Base-by-base conservation (phyloP, 2,329 filamentous ascomycete genomes). In the Colletotrichum lini region DNA sequence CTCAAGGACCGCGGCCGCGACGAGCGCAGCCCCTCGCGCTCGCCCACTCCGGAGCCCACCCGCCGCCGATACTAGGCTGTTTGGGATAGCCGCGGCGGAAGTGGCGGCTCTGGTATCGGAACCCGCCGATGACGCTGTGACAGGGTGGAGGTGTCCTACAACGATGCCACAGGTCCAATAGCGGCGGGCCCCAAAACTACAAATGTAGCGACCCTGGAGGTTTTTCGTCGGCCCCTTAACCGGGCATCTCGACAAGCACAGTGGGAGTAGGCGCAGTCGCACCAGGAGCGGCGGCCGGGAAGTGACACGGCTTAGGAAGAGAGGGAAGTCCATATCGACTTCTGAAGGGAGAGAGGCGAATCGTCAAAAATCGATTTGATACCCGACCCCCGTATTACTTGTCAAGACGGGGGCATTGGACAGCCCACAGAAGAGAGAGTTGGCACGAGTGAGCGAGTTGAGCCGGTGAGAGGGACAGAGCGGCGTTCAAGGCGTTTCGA, bases 41-140 rank as follows among this genome's bases (percentile, higher is more conserved):
- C 94, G 80, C 94, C 95, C 0, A 96, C 93, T 76, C 96, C 96
- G 4, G 94, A 97, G 82, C 94, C 94, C 7, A 90, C 91, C 73
- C 90, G 92, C 79, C 91, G 91, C 82, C 88, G 94, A 77, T 93
- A 85, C 79, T 94, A 87, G 79, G 63, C 57, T 38, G 42, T 44
- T 30, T 23, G 21, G 23, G 44, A 40, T 16, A 42, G 16, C 42
- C 42, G 9, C 16, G 21, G n/a, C 16, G 54, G 18, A 16, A 21
- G 16, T 35, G 52, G n/a, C 12, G 38, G 40, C 23, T 53, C 38
- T 26, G 45, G 53, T 45, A 26, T 15, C 44, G 23, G 42, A 38
- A 38, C 2, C 35, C 35, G 4, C 30, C n/a, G 30, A 30, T 35
- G 30, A 18, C n/a, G 16, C 18, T 23, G 45, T 40, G 35, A 18